A percentile compares a stretch with the other conserved stretches of the same genome.
These are phyloP conservation scores for Aspergillus panamensis DNA, from an alignment of 495 filamentous ascomycete species.

Conservation along the genomic window DNA sequence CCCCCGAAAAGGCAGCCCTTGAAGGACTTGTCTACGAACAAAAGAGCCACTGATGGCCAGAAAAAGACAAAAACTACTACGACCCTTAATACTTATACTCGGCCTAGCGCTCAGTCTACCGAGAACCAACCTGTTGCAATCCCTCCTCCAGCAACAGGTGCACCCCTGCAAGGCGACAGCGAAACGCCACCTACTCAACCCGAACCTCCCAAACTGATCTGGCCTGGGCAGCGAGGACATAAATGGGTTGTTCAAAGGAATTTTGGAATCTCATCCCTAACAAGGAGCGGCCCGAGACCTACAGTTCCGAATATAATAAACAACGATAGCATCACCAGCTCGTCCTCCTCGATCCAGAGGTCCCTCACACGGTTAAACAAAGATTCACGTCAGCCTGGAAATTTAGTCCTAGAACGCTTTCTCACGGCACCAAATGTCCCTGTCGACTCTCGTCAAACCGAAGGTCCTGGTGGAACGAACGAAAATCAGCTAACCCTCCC, in stretches of 20 bases:
- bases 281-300: conserved; percentile 32
- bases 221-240: conserved; percentile 25
- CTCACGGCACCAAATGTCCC: conserved; percentile 23
- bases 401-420: conserved; percentile 39
- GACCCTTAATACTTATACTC: background rate
- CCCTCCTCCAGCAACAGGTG: background rate
- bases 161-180: conserved; percentile 2
- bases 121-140: background rate
- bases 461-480: background rate
- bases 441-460: background rate
- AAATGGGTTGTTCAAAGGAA: conserved; percentile 40
- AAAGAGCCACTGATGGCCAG: conserved; percentile 10
- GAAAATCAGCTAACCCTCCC: conserved; percentile 1
- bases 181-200: conserved; percentile 1
- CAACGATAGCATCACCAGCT: conserved; percentile 17
- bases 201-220: conserved; percentile 3
- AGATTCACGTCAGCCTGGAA: conserved; percentile 24
- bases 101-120: background rate
- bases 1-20: conserved; percentile 24
- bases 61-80: conserved; percentile 10
- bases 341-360: conserved; percentile 26
- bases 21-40: conserved; percentile 19
- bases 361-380: conserved; percentile 30
- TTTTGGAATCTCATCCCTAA: conserved; percentile 33
- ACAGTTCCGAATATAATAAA: conserved; percentile 39